Conservation (phyloP, 257 asterid genomes). For the Nicotiana knightiana region DNA sequence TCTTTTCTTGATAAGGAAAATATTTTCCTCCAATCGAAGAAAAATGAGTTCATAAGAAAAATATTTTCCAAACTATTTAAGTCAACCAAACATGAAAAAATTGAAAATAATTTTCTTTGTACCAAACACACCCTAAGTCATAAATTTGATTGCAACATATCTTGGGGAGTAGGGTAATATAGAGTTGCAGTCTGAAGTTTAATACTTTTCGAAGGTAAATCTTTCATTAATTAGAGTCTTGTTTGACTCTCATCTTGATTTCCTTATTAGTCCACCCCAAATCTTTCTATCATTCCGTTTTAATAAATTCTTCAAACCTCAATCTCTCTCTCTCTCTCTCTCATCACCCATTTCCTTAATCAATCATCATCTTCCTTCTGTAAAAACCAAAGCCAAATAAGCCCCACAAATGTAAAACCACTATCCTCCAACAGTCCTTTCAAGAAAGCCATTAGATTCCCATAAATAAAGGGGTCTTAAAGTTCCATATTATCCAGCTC, state of each 20-base stretch:
- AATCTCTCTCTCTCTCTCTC: constrained; percentile 32
- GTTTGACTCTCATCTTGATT: constrained; percentile 35
- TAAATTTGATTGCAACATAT: too few species aligned
- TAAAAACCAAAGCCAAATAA: constrained; percentile 19
- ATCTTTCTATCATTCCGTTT: constrained; percentile 15
- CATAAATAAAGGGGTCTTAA: constrained; percentile 17
- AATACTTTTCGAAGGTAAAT: neutral
- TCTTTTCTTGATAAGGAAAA: too few species aligned
- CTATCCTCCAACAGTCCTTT: constrained; percentile 11
- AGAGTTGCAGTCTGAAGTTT: too few species aligned
- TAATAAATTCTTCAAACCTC: constrained; percentile 26
- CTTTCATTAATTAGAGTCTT: constrained; percentile 16
- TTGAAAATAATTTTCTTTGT: too few species aligned
- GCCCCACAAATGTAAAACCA: constrained; percentile 20
- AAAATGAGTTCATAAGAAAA: too few species aligned
- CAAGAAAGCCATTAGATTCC: constrained; percentile 51
- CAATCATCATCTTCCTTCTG: constrained; percentile 23
- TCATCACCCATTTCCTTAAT: constrained; percentile 31
- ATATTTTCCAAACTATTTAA: too few species aligned
- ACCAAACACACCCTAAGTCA: too few species aligned
- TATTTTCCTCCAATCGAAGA: too few species aligned
- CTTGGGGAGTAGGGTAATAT: too few species aligned
- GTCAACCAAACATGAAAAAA: too few species aligned
- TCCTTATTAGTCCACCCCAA: constrained; percentile 35
- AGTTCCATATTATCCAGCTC: constrained; percentile 1